phyloP scores from a whole-genome alignment of 1,284 basidiomycete species.

The Leucocoprinus gongylophorus region DNA sequence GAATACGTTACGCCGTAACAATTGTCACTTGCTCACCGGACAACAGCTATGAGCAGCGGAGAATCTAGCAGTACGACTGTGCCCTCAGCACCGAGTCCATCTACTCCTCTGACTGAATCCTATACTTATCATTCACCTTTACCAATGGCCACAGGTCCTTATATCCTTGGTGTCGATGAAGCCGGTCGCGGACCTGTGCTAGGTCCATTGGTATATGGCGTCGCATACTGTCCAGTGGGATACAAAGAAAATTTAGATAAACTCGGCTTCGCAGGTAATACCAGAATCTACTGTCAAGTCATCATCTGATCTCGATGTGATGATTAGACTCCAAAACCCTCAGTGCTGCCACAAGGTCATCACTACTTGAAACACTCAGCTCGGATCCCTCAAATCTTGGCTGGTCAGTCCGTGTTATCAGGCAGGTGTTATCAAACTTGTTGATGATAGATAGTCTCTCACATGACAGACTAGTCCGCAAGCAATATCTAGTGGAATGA shows the following conservation, averaged over 20 bases:
- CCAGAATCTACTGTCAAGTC: not conserved
- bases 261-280: constrained; percentile 83
- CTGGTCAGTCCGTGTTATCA: constrained; percentile 81
- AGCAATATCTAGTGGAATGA: constrained; percentile 89
- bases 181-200: constrained; percentile 93
- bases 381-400: constrained; percentile 63
- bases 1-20: no score
- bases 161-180: constrained; percentile 94
- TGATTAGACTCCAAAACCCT: constrained; percentile 87
- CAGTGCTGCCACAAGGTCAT: constrained; percentile 63
- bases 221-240: constrained; percentile 83
- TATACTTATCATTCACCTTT: constrained; percentile 80
- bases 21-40: no score
- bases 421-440: constrained; percentile 34
- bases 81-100: constrained; percentile 51
- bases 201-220: constrained; percentile 92
- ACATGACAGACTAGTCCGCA: constrained; percentile 56
- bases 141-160: constrained; percentile 59
- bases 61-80: constrained; percentile 15
- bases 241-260: constrained; percentile 72
- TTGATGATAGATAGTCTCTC: not conserved
- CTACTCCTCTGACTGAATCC: constrained; percentile 56
- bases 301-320: not conserved
- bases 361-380: constrained; percentile 54
- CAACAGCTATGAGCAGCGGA: not conserved